Evolutionary conservation across 2,329 filamentous ascomycete species (phyloP), one percentile per base, ranked within the genome.

Genomic region (Fusarium heterosporum): DNA sequence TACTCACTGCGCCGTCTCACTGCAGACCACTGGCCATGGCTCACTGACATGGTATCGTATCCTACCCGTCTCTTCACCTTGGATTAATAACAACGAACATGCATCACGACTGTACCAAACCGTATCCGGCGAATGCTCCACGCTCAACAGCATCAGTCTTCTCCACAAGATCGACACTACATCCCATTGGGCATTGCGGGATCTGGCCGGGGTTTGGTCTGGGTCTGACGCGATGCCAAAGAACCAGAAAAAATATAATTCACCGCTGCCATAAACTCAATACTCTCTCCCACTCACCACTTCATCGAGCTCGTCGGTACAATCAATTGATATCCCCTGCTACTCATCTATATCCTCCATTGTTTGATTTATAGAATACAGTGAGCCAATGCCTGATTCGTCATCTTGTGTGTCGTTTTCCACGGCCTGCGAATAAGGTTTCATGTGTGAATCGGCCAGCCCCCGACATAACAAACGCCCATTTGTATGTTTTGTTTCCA

Each of bases 61-160:
- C 45, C 57, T 60, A 43, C 55, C 25, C 10, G 9, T 6, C 13
- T 36, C 16, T 34, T 36, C 22, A 22, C 22, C 22, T 53, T 26
- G 41, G 22, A 34, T 30, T 36, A 30, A 42, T 12, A 14, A 50
- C 39, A 47, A 40, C 14, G 17, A 30, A 42, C 48, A 51, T 14
- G 43, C 39, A 43, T 28, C 22, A 59, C 17, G 14, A 17, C 42
- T 46, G 56, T 58, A 58, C 64, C 55, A 69, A 68, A 26, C 65
- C 61, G 30, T 49, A 68, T 68, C 47, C 65, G 64, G 64, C 30
- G 42, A 60, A 51, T 52, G 47, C 41, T 65, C 64, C 64, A 68
- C 46, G 64, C 59, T 52, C 60, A 65, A 42, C 49, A 53, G 30
- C 34, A 36, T 17, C 38, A 54, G 29, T 4, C 36, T 68, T 69